Conservation (phyloP, 441 rosid species). For the Melastoma candidum region DNA sequence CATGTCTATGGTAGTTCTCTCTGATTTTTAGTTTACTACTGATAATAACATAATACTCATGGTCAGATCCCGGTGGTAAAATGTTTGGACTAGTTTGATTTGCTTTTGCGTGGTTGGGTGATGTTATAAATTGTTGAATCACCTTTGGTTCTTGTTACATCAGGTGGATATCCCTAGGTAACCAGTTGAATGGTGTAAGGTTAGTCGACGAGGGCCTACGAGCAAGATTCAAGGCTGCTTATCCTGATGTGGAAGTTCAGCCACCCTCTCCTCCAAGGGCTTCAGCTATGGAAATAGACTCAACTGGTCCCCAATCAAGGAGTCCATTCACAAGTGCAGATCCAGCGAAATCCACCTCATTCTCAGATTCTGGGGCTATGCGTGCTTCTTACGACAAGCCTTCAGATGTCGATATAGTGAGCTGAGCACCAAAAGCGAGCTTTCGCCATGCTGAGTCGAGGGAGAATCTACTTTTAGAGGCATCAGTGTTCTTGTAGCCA, state of each 20-base stretch:
- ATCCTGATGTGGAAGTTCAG: constrained; percentile 75
- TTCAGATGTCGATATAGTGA: constrained; percentile 29
- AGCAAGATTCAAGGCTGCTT: constrained; percentile 90
- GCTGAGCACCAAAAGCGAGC: constrained; percentile 12
- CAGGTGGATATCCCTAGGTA: constrained; percentile 96
- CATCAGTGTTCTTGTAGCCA: too few species aligned
- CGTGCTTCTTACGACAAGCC: constrained; percentile 33
- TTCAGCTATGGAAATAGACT: constrained; percentile 70
- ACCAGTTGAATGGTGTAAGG: constrained; percentile 79
- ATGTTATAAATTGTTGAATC: too few species aligned
- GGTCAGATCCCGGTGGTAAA: background rate
- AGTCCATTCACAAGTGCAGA: constrained; percentile 44
- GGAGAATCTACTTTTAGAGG: too few species aligned
- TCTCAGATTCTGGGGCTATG: constrained; percentile 23
- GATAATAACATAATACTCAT: constrained; percentile 1
- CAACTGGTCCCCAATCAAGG: constrained; percentile 30
- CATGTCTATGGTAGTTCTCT: background rate
- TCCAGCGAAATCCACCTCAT: constrained; percentile 27
- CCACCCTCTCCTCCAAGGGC: constrained; percentile 85
- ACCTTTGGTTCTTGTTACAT: background rate
- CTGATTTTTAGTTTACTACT: background rate
- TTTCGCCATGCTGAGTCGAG: too few species aligned
- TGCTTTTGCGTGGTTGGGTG: too few species aligned
- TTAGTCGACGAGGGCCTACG: constrained; percentile 87
- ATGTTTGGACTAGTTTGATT: background rate